Base-by-base conservation (phyloP, 2,329 filamentous ascomycete species). In the Fusarium austroafricanum region DNA sequence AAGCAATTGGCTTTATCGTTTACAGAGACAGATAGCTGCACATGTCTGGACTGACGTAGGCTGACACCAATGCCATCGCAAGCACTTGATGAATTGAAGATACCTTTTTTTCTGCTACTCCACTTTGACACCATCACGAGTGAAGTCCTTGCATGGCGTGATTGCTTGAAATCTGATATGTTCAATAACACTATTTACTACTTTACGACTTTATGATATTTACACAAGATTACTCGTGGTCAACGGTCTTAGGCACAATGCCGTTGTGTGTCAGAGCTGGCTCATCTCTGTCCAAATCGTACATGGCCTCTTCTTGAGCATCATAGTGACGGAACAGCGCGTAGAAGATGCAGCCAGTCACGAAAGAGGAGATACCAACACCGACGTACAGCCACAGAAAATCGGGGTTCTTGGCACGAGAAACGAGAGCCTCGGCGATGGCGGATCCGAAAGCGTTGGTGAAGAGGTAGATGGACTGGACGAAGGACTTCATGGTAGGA, bases 381-480 rank as follows among this genome's bases (percentile, higher is more conserved):
- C 86, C 86, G 23, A 82, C 81, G 71, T 90, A 91, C 83, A 92
- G 85, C 87, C 88, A 91, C 58, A 89, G 73, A 70, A 91, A 84
- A 68, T 87, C 83, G 21, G 90, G 90, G 74, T 93, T 87, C 57
- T 84, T 84, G 9, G 87, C 85, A 5, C 79, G 77, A 11, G 89
- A 87, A 3, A 87, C 84, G 14, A 92, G 79, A 4, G 89, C 85
- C 69, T 89, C 86, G 4, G 86, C 87, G 21, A 93, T 78, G 31
- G 85, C 86, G 3, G 86, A 83, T 5, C 86, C 86, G 43, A 87
- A 82, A 5, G 87, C 88, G 44, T 81, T 86, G 38, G 86, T 89
- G 64, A 90, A 82, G 57, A 89, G 81, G 71, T 86, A 89, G n/a
- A 90, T 73, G 14, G 83, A 83, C 75, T 83, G 84, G 29, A 87